Evolutionary conservation across 345 rosid genomes (phyloP), one percentile per base, ranked within the genome.

Genomic region (Sisymbrium altissimum): DNA sequence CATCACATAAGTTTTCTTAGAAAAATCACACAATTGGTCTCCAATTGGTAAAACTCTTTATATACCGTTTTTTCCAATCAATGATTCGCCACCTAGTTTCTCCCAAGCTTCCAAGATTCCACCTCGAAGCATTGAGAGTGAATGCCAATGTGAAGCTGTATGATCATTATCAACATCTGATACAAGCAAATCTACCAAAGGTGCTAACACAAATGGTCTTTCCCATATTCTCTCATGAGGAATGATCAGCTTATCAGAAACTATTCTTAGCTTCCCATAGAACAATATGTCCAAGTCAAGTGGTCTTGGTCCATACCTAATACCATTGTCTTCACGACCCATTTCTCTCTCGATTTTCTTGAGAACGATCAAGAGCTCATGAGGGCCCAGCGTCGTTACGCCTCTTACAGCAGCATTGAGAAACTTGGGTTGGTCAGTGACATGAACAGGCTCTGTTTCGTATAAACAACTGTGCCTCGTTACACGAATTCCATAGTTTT

Each of bases 171-270:
- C 90, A 66, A 84, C 73, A 53, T 80, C 82, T 29, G 83, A 74
- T 66, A 95, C 98, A 32, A 94, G 78, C 35, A 91, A 81, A 87
- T 94, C 97, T 19, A 89, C 75, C 87, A 94, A 81, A 2, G 98
- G 97, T 13, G 97, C 98, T 79, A 94, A 64, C 7, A 91, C 97
- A 84, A 94, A 94, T 15, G 96, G 87, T 55, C 98, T 85, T 84
- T 94, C 97, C 88, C 89, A 89, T 30, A 94, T 86, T 78, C 96
- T 85, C 87, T 85, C 87, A 30, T 94, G 98, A 3, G 98, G 97
- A 40, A 91, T 80, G 7, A 84, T 69, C 19, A 91, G 90, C 15
- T 48, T 62, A 50, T 87, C 91, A 12, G 97, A 94, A 73, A 41
- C 30, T 36, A 91, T 53, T 62, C 78, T 87, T 55, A 84, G 79